A percentile compares a stretch with the other conserved stretches of the same genome.
Evolutionary conservation across 805 yeast genomes (phyloP).

Genomic region (Metschnikowia gelsemii): DNA sequence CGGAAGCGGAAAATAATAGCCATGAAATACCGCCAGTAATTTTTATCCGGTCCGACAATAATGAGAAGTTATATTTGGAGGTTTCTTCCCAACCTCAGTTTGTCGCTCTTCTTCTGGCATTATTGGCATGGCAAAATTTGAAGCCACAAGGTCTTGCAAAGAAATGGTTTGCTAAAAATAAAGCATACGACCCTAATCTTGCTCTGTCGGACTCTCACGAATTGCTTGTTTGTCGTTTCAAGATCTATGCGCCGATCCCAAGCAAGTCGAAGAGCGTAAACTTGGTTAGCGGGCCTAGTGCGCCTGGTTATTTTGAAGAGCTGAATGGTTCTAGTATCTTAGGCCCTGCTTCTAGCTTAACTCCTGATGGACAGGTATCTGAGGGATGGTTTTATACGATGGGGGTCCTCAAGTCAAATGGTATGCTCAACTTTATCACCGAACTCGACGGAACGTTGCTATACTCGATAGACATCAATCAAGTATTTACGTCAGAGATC

Average conservation of each 20-base stretch:
- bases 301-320: constrained; percentile 30
- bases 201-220: constrained; percentile 30
- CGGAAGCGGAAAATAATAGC: constrained; percentile 3
- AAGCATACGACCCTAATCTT: constrained; percentile 25
- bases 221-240: constrained; percentile 61
- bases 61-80: constrained; percentile 37
- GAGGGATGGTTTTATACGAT: constrained; percentile 74
- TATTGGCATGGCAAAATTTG: constrained; percentile 58
- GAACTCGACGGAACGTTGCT: constrained; percentile 64
- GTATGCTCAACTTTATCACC: constrained; percentile 55
- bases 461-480: constrained; percentile 56
- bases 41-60: constrained; percentile 41
- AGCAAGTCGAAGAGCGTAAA: constrained; percentile 38
- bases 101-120: constrained; percentile 42
- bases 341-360: constrained; percentile 1
- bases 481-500: constrained; percentile 58
- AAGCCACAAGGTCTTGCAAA: constrained; percentile 53
- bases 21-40: constrained; percentile 38
- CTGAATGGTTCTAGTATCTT: constrained; percentile 2
- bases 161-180: constrained; percentile 50
- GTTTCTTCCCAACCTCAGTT: constrained; percentile 40
- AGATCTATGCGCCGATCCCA: constrained; percentile 63
- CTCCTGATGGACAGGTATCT: constrained; percentile 18
- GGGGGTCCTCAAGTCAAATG: constrained; percentile 67
- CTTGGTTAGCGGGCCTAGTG: constrained; percentile 37